These are phyloP conservation scores for Daldinia sp. DNA, from an alignment of 2,329 filamentous ascomycete genomes.

Conservation along the genomic window DNA sequence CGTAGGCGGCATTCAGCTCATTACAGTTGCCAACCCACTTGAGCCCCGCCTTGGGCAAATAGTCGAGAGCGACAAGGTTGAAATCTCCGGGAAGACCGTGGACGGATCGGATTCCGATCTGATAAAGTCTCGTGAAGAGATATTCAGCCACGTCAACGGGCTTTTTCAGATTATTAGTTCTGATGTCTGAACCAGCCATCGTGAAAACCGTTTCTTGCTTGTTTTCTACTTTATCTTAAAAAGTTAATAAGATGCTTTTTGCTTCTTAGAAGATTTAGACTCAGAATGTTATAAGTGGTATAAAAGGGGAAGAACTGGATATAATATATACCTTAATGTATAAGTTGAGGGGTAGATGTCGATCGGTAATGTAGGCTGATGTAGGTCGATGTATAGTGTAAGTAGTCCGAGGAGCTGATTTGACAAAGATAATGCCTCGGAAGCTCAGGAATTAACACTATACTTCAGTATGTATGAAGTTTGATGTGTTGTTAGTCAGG, in stretches of 20 bases:
- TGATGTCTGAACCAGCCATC: constrained; percentile 54
- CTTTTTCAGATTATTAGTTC: constrained; percentile 59
- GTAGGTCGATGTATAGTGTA: constrained; percentile 7
- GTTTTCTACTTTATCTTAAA: not conserved
- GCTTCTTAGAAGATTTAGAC: not conserved
- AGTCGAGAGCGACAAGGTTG: constrained; percentile 77
- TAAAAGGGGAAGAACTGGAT: not conserved
- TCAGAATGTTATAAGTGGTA: constrained; percentile 2
- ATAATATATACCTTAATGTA: not conserved
- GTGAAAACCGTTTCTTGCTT: not conserved
- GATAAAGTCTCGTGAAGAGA: constrained; percentile 72
- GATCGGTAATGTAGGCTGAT: not conserved
- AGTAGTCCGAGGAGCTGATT: constrained; percentile 10
- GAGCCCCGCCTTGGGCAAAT: constrained; percentile 68
- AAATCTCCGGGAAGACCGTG: constrained; percentile 80
- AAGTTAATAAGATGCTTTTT: not conserved
- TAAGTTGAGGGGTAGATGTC: constrained; percentile 15
- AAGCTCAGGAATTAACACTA: constrained; percentile 9
- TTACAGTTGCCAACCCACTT: constrained; percentile 78
- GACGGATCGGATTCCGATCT: constrained; percentile 73
- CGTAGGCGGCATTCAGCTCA: constrained; percentile 81
- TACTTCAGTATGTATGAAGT: not conserved
- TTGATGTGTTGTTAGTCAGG: constrained; percentile 9
- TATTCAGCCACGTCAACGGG: constrained; percentile 74
- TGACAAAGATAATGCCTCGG: constrained; percentile 9